Base-by-base conservation (phyloP, 2,329 filamentous ascomycete genomes). In the Tolypocladium endophyticum region DNA sequence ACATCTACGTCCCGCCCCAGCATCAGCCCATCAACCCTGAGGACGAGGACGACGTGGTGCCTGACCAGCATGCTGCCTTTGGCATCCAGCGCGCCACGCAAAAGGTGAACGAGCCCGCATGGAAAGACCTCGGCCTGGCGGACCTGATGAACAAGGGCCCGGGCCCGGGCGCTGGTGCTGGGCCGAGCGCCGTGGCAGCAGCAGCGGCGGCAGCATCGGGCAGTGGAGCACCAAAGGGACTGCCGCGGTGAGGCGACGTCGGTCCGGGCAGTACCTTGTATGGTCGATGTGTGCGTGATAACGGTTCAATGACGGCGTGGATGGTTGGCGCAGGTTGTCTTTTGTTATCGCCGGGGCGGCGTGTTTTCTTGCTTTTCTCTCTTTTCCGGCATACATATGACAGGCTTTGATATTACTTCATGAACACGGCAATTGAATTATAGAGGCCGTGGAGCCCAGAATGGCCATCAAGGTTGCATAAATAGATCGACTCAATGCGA, bases 11-110 rank as follows among this genome's bases (percentile, higher is more conserved):
- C n/a, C 85, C 88, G 39, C 85, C 85, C 9, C 84, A 90, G 63
- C 85, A 92, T 70, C 89, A 91, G 71, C 90, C 90, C 47, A 81
- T 92, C 69, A 93, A 94, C 71, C 90, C 90, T 0, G 90, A 94
- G 73, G 90, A 94, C 71, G 89, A 94, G 74, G 90, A 94, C 69
- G 90, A 94, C 69, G 88, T 94, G 4, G 90, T 94, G 5, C 90
- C 90, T 0, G 89, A 94, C 72, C 90, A 94, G 75, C 90, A 94
- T 70, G 90, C 90, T 16, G 90, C 90, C 0, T 94, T 94, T 71
- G 90, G 90, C 45, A 94, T 95, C 67, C 86, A 90, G 72, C 83
- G 88, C 65, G 90, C 90, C 12, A 92, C 89, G 20, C 87, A 91
- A 74, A 82, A 82, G 64, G 80, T 79, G 66, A 82, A 81, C 67